Base-by-base conservation (phyloP, 2,329 filamentous ascomycete genomes). In the Trichoderma endophyticum region DNA sequence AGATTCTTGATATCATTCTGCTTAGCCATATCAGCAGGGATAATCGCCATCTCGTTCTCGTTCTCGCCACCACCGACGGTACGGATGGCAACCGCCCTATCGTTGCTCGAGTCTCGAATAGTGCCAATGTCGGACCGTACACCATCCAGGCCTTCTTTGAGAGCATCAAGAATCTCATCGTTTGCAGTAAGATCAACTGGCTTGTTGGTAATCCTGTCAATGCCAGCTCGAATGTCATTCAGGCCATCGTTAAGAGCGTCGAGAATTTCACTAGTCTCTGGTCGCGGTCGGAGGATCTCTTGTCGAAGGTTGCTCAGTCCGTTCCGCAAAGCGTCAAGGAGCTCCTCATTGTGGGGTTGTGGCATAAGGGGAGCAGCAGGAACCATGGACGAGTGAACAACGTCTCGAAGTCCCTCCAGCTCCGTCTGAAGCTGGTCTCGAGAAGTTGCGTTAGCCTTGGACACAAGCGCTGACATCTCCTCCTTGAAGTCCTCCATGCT, bases 191-290 rank as follows among this genome's bases (percentile, higher is more conserved):
- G 87, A 76, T 97, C 94, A 0, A 89, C 84, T 6, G 94, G 93
- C 82, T 94, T 96, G 78, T 95, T 91, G 26, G 90, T 86, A 18
- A 96, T 86, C 77, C 86, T 87, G 72, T 97, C 94, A 71, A 98
- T 91, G 73, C 94, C 92, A 32, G 86, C 85, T 30, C 93, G 90
- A 9, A 98, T 85, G 62, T 91, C 90, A 73, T 92, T 90, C 7
- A 98, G 87, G 2, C 95, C 95, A 80, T 98, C 94, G 72, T 97
- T 95, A 69, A 98, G 85, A 1, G 95, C 93, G 78, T 97, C 94
- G 1, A 98, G 86, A 12, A 97, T 93, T 78, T 98, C 94, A 66
- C 94, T 92, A 0, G 94, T 95, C 74, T 95, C 93, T 18, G 87
- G 84, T 59, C 88, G 84, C 3, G 88, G 87, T 15, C 88, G 84